These are phyloP conservation scores for Pseudocercospora fuligena DNA, from an alignment of 2,329 filamentous ascomycete genomes.

Conservation along the genomic window DNA sequence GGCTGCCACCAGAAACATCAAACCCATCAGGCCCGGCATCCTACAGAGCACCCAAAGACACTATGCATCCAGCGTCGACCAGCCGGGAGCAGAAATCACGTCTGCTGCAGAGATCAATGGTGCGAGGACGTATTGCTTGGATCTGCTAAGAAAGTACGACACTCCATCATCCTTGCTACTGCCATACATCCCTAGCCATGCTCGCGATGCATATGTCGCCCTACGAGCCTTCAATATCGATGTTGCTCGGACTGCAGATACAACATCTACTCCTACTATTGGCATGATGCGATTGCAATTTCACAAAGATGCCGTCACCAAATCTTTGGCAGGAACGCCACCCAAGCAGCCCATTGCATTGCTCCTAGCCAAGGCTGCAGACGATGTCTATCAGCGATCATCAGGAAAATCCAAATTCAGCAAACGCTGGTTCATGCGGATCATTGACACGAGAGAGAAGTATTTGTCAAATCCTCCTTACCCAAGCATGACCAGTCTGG, in stretches of 20 bases:
- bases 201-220: constrained; percentile 83
- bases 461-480: constrained; percentile 85
- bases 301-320: constrained; percentile 84
- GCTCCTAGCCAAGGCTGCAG: constrained; percentile 74
- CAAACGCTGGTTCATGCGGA: constrained; percentile 63
- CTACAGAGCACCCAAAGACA: constrained; percentile 12
- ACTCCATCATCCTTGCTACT: constrained; percentile 85
- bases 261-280: constrained; percentile 84
- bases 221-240: constrained; percentile 93
- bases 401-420: constrained; percentile 57
- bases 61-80: constrained; percentile 30
- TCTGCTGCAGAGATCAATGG: constrained; percentile 54
- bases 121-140: constrained; percentile 63
- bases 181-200: constrained; percentile 76
- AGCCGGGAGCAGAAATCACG: constrained; percentile 31
- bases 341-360: constrained; percentile 92
- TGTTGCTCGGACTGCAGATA: constrained; percentile 85
- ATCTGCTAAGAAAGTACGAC: constrained; percentile 75
- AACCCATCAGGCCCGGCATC: constrained; percentile 4
- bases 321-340: constrained; percentile 75
- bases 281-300: constrained; percentile 91
- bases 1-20: constrained; percentile 1
- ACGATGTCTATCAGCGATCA: constrained; percentile 57
- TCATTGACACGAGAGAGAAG: constrained; percentile 81
- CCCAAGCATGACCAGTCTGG: constrained; percentile 71